Evolutionary conservation across 306 rosid species (phyloP), one percentile per base, ranked within the genome.

Genomic region (Trifolium fragiferum): DNA sequence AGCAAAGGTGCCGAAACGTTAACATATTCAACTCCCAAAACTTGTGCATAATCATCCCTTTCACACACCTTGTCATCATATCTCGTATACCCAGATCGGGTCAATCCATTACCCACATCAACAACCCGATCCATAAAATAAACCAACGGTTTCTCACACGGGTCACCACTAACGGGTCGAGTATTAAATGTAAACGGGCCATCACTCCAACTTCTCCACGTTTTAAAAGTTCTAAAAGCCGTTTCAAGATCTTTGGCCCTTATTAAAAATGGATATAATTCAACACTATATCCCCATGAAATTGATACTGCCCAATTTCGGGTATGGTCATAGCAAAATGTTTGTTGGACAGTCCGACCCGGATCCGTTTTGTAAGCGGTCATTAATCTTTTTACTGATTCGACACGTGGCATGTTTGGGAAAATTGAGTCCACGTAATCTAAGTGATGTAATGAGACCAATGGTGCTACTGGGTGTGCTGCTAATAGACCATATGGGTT

Each of bases 401-500:
- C 78, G 1, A 66, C 3, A 8, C 33, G 80, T 8, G 68, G 50
- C 83, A 30, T 54, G 68, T 65, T 76, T 1, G 94, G 94, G 75
- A 87, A 92, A 32, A 92, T 54, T 6, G 92, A 82, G 1, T 72
- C 74, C 33, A 90, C 76, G 32, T 84, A 77, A 70, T 90, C 94
- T 1, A 92, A 74, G 69, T 92, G 98, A 80, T 92, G 98, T 18
- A 92, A 81, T 0, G 98, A 89, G 3, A 90, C 95, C 19, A 92
- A 50, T 3, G 96, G 96, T 14, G 87, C 92, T 25, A 83, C 38
- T 2, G 96, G 96, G 69, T 90, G 98, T 4, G 96, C 84, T 11
- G 96, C 89, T 15, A 93, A 49, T 9, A 90, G 38, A 2, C 96
- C 98, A 7, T 87, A 90, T 0, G 92, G 87, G 57, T 15, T 81